These are phyloP conservation scores for Halophytophthora batemanensis DNA, from an alignment of 352 stramenopile species.

Conservation along the genomic window DNA sequence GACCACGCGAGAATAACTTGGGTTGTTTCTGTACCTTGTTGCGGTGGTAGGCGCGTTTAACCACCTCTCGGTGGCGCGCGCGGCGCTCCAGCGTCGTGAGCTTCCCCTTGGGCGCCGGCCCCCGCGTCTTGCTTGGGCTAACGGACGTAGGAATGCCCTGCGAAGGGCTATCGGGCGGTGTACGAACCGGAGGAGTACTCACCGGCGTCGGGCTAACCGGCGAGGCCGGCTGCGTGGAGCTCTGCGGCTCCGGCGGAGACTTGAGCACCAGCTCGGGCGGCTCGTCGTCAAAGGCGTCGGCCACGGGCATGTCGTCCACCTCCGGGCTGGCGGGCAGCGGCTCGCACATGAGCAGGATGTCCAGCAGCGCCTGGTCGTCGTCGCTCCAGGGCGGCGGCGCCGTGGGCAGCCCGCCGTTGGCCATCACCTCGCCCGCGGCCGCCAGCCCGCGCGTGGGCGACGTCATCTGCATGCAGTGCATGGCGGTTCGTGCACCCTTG, in stretches of 20 bases:
- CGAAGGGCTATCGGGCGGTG: constrained; percentile 3
- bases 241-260: background rate
- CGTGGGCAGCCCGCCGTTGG: background rate
- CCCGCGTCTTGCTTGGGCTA: constrained; percentile 5
- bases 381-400: constrained; percentile 20
- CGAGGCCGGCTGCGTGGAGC: constrained; percentile 7
- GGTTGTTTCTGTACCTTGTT: constrained; percentile 46
- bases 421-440: background rate
- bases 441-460: background rate
- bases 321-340: background rate
- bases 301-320: constrained; percentile 10
- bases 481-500: no score
- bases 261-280: background rate
- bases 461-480: no score
- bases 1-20: constrained; percentile 1
- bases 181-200: no score
- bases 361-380: constrained; percentile 33
- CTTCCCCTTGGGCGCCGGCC: constrained; percentile 25
- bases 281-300: constrained; percentile 1
- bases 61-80: constrained; percentile 62
- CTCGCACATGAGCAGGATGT: constrained; percentile 24
- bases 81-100: constrained; percentile 54
- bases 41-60: constrained; percentile 70
- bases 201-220: constrained; percentile 1
- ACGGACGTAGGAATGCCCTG: no score